Evolutionary conservation across 2,329 filamentous ascomycete genomes (phyloP).

Genomic region (Alternaria ventricosa): DNA sequence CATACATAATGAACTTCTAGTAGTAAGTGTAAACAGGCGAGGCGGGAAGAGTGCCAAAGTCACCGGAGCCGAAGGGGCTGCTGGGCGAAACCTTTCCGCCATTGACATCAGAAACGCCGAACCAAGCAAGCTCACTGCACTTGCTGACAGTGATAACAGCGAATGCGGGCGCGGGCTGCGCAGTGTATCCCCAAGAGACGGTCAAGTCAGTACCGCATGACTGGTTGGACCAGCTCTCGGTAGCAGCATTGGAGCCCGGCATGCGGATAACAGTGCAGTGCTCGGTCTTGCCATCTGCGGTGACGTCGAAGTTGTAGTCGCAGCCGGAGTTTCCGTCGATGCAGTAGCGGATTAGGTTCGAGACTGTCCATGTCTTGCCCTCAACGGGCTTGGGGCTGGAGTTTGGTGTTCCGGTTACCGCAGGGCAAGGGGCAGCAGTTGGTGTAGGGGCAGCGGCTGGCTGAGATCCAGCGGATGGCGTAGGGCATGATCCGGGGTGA

Average conservation of each 20-base stretch:
- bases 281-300: constrained; percentile 16
- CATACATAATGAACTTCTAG: not conserved
- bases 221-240: constrained; percentile 20
- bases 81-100: constrained; percentile 15
- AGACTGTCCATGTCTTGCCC: constrained; percentile 21
- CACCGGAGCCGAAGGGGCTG: constrained; percentile 20
- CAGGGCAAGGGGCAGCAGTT: not conserved
- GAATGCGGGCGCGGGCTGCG: constrained; percentile 16
- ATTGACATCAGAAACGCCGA: constrained; percentile 21
- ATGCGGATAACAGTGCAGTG: constrained; percentile 21
- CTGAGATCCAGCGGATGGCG: not conserved
- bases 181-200: constrained; percentile 21
- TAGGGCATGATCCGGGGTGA: constrained; percentile 3
- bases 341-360: constrained; percentile 20
- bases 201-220: constrained; percentile 11
- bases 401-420: not conserved
- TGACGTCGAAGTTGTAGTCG: constrained; percentile 25
- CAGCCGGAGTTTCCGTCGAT: constrained; percentile 19
- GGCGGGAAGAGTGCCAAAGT: constrained; percentile 11
- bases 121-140: constrained; percentile 21
- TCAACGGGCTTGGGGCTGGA: constrained; percentile 12
- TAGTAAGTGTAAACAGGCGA: constrained; percentile 16
- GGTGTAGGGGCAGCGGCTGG: constrained; percentile 1
- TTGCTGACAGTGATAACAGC: constrained; percentile 20
- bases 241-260: constrained; percentile 19